Evolutionary conservation across 345 rosid genomes (phyloP).

Genomic region (Anacardium occidentale): DNA sequence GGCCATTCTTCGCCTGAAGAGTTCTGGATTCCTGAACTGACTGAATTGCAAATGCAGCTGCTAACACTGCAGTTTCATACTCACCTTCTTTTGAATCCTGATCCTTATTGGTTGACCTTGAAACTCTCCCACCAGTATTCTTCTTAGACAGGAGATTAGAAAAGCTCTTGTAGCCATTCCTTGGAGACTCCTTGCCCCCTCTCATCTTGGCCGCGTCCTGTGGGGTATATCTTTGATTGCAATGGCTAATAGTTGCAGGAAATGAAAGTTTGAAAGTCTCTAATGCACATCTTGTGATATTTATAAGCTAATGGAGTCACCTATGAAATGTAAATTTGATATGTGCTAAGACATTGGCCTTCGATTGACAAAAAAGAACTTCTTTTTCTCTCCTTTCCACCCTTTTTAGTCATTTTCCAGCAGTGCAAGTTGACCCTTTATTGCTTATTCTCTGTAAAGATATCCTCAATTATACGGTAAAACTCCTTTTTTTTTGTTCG

Average conservation of each 20-base stretch:
- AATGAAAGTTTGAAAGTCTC: not conserved
- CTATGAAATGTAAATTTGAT: not conserved
- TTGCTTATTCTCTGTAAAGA: not conserved
- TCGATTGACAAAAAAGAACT: not conserved
- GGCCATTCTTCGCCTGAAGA: not conserved
- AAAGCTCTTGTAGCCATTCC: constrained; percentile 13
- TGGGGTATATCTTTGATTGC: not conserved
- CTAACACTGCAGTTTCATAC: constrained; percentile 32
- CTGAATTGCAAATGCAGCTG: constrained; percentile 38
- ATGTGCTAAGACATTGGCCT: not conserved
- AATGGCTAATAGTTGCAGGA: not conserved
- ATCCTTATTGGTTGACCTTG: constrained; percentile 7
- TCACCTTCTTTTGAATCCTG: constrained; percentile 16
- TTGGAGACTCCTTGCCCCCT: not conserved
- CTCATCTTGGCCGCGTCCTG: not conserved
- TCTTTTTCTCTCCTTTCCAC: not conserved
- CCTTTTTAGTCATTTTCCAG: not conserved
- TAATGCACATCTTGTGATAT: not conserved
- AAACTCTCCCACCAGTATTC: not conserved
- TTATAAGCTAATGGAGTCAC: not conserved
- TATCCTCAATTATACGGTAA: too few species aligned
- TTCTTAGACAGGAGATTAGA: constrained; percentile 18
- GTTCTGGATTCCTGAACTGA: constrained; percentile 29
- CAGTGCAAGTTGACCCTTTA: constrained; percentile 5
- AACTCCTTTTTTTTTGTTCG: too few species aligned